These are phyloP conservation scores for Phytophthora agathidicida DNA, from an alignment of 352 stramenopile species.

Conservation along the genomic window DNA sequence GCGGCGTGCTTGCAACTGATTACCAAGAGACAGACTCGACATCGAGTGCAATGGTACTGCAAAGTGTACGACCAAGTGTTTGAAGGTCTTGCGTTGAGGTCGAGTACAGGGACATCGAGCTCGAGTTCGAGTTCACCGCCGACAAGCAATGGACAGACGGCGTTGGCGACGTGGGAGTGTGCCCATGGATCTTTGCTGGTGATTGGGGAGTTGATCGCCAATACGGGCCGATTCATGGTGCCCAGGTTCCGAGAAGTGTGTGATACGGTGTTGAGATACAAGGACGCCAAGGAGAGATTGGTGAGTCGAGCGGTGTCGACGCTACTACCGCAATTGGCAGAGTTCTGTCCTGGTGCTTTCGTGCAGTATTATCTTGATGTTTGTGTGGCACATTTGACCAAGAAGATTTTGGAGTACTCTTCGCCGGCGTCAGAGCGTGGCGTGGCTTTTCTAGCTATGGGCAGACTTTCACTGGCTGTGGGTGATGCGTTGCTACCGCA, in stretches of 20 bases:
- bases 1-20: slow-evolving; percentile 90
- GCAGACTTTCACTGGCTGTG: slow-evolving; percentile 92
- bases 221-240: slow-evolving; percentile 97
- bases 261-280: slow-evolving; percentile 93
- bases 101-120: slow-evolving; percentile 16
- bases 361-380: slow-evolving; percentile 93
- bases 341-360: slow-evolving; percentile 93
- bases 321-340: slow-evolving; percentile 94
- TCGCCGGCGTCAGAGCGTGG: slow-evolving; percentile 61
- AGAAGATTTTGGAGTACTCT: slow-evolving; percentile 70
- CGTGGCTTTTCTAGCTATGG: slow-evolving; percentile 93
- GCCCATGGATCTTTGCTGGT: slow-evolving; percentile 96
- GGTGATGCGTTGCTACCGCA: slow-evolving; percentile 87
- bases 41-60: slow-evolving; percentile 92
- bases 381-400: slow-evolving; percentile 84
- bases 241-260: slow-evolving; percentile 97
- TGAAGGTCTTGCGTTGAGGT: slow-evolving; percentile 56
- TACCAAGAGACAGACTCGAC: slow-evolving; percentile 75
- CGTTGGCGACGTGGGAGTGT: slow-evolving; percentile 66
- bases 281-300: slow-evolving; percentile 86
- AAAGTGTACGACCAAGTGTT: slow-evolving; percentile 93
- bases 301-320: slow-evolving; percentile 83
- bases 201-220: slow-evolving; percentile 93
- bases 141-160: slow-evolving; percentile 11
- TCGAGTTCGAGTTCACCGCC: slow-evolving; percentile 18